Evolutionary conservation across 2,329 filamentous ascomycete genomes (phyloP).

Genomic region (Neospermospora avenae): DNA sequence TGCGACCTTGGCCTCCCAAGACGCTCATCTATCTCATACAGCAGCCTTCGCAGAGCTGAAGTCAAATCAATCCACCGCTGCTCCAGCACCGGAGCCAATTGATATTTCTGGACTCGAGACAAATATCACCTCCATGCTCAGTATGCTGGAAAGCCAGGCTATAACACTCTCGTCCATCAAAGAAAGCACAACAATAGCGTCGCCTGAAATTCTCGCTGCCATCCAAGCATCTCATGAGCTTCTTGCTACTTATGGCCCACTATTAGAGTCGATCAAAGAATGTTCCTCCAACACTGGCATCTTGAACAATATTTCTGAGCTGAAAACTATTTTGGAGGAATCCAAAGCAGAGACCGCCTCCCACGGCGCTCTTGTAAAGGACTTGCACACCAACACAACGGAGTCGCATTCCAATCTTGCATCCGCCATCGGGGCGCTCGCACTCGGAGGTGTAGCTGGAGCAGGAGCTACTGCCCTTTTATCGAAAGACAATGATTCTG

Average conservation of each 20-base stretch:
- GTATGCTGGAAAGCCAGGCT: constrained; percentile 21
- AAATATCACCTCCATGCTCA: constrained; percentile 21
- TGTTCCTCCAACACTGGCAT: constrained; percentile 20
- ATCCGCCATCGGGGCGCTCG: constrained; percentile 23
- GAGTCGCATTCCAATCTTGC: constrained; percentile 23
- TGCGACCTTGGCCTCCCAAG: constrained; percentile 4
- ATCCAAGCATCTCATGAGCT: constrained; percentile 12
- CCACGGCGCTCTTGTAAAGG: constrained; percentile 22
- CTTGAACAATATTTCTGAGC: constrained; percentile 20
- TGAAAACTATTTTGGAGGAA: constrained; percentile 26
- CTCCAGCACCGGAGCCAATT: neutral
- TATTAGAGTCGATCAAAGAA: constrained; percentile 23
- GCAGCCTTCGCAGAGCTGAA: constrained; percentile 22
- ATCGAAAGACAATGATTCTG: constrained; percentile 10
- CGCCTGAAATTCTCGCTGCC: constrained; percentile 11
- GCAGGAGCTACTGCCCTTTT: constrained; percentile 17
- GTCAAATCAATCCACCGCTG: constrained; percentile 5
- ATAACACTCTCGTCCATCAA: constrained; percentile 20
- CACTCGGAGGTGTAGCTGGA: constrained; percentile 24
- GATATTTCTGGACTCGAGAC: constrained; percentile 20
- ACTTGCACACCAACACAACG: constrained; percentile 26
- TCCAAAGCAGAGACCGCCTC: constrained; percentile 24
- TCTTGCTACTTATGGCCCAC: constrained; percentile 18
- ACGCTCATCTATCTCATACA: constrained; percentile 16
- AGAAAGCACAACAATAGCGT: constrained; percentile 3